phyloP scores from a whole-genome alignment of 2,329 filamentous ascomycete genomes.

The Zopfia rhizophila region DNA sequence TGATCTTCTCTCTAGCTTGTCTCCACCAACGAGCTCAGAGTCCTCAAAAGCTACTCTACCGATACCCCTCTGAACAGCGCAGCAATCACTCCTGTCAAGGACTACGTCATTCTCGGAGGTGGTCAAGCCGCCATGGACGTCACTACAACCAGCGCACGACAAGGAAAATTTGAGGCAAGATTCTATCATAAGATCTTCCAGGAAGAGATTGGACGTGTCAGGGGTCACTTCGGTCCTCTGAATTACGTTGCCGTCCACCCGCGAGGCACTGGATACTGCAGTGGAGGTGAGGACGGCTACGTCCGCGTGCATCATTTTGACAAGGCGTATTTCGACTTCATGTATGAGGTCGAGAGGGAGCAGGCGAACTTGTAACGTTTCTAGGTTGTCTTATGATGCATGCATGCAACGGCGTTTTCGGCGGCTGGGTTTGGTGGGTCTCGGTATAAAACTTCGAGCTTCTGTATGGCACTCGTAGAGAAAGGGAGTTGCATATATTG shows the following conservation, averaged over 20 bases:
- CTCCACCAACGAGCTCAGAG: slow-evolving; percentile 83
- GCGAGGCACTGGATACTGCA: slow-evolving; percentile 90
- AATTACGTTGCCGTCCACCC: slow-evolving; percentile 97
- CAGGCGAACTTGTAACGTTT: slow-evolving; percentile 51
- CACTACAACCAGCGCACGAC: slow-evolving; percentile 89
- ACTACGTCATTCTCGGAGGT: slow-evolving; percentile 97
- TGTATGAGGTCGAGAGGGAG: slow-evolving; percentile 98
- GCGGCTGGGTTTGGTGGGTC: slow-evolving; percentile 27
- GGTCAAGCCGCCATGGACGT: slow-evolving; percentile 99
- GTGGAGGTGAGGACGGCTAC: slow-evolving; percentile 97
- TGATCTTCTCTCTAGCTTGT: slow-evolving; percentile 68
- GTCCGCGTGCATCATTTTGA: slow-evolving; percentile 99
- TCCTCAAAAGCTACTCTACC: slow-evolving; percentile 90
- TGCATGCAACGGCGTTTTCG: slow-evolving; percentile 53
- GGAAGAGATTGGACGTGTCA: slow-evolving; percentile 96
- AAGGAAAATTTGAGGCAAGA: slow-evolving; percentile 98
- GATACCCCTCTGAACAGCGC: slow-evolving; percentile 98
- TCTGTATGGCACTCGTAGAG: too few relatives aligned
- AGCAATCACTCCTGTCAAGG: slow-evolving; percentile 92
- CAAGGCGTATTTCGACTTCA: slow-evolving; percentile 98
- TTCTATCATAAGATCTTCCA: slow-evolving; percentile 99
- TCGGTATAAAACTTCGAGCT: too few relatives aligned
- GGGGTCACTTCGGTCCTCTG: slow-evolving; percentile 95
- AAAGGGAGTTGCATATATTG: too few relatives aligned
- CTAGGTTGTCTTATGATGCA: slow-evolving; percentile 37